Percentiles rank a stretch among this genome's conserved stretches.
Evolutionary conservation across 805 yeast species (phyloP).

Genomic region (Priceomyces castillae): DNA sequence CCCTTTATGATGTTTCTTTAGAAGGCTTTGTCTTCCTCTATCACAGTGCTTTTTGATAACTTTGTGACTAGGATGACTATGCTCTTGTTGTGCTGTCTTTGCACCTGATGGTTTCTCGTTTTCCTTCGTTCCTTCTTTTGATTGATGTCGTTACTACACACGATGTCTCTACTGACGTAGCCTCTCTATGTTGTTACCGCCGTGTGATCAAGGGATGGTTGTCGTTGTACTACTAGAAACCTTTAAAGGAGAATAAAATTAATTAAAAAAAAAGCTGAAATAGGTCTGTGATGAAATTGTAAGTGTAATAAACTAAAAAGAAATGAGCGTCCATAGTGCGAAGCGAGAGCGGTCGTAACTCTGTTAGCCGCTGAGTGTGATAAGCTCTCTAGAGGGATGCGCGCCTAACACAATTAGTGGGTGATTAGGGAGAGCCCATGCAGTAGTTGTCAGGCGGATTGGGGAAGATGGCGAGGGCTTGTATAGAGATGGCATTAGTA

Average conservation of each 20-base stretch:
- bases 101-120: background rate
- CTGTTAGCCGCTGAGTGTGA: background rate
- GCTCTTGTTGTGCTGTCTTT: background rate
- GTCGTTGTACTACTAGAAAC: background rate
- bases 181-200: background rate
- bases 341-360: background rate
- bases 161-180: background rate
- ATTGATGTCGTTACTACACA: background rate
- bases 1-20: no score
- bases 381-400: background rate
- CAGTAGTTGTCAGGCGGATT: background rate
- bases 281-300: constrained; percentile 1
- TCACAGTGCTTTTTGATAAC: background rate
- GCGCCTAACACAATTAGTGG: no score
- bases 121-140: background rate
- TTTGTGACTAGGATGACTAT: background rate
- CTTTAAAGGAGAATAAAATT: constrained; percentile 2
- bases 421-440: no score
- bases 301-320: constrained; percentile 6
- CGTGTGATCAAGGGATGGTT: background rate
- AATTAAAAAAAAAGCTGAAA: constrained; percentile 2
- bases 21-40: background rate
- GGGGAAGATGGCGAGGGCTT: background rate
- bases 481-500: background rate
- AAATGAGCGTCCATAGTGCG: constrained; percentile 3